Conservation (phyloP, 2,329 filamentous ascomycete species). For the Botrytis fragariae region DNA sequence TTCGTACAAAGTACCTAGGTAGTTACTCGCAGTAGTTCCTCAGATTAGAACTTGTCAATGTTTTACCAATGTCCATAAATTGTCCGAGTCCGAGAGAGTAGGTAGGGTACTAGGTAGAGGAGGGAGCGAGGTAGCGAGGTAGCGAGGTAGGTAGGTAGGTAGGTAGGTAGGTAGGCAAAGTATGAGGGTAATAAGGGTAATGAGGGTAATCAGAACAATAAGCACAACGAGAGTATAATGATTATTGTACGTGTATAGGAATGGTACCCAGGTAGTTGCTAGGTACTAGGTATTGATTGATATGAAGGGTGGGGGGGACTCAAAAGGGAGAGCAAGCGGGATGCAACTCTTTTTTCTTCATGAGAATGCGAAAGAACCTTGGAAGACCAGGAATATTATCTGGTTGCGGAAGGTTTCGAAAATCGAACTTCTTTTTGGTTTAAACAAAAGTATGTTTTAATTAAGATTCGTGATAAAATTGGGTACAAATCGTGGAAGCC, state of each 20-base stretch:
- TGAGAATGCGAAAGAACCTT: neutral
- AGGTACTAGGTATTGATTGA: neutral
- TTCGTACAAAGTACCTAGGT: neutral
- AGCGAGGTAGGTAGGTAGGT: neutral
- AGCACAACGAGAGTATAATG: neutral
- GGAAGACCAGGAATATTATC: neutral
- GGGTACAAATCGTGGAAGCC: neutral
- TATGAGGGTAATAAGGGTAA: neutral
- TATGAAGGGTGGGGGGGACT: neutral
- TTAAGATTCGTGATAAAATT: neutral
- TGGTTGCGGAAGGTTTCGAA: neutral
- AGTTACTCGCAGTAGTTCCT: neutral
- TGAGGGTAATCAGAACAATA: neutral
- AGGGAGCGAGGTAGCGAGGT: too few relatives aligned
- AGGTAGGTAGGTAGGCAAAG: neutral
- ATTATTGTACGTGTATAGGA: too few relatives aligned
- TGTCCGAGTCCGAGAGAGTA: constrained; percentile 1
- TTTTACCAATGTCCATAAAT: neutral
- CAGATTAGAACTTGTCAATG: neutral
- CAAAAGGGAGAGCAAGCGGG: neutral
- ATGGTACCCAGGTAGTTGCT: too few relatives aligned
- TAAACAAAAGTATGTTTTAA: neutral
- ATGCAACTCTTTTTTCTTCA: neutral
- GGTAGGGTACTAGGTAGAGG: neutral
- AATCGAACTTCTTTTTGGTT: neutral